phyloP scores from a whole-genome alignment of 768 basidiomycete genomes.

The Kondoa subrosea region DNA sequence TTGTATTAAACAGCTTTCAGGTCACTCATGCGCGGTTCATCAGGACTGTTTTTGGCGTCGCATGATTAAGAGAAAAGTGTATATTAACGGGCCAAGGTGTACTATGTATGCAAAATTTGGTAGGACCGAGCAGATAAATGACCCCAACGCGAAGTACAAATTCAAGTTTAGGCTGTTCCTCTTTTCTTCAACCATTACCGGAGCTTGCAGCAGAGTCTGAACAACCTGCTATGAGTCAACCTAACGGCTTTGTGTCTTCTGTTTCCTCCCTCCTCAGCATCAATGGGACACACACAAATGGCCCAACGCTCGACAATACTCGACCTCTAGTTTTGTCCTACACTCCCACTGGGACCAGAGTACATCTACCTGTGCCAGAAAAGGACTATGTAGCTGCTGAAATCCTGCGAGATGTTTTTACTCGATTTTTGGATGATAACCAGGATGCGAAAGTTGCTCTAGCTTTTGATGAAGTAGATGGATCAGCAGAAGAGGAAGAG shows the following conservation, averaged over 20 bases:
- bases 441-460: not conserved
- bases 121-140: too few species aligned
- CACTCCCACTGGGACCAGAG: not conserved
- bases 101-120: too few species aligned
- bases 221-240: not conserved
- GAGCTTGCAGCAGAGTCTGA: not conserved
- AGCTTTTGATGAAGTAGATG: not conserved
- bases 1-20: too few species aligned
- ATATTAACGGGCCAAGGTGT: too few species aligned
- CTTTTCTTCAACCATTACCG: not conserved
- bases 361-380: not conserved
- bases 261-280: not conserved
- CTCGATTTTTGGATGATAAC: not conserved
- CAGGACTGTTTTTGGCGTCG: too few species aligned
- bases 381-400: constrained; percentile 9
- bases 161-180: not conserved
- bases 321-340: not conserved
- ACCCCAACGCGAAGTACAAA: too few species aligned
- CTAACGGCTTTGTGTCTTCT: not conserved
- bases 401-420: constrained; percentile 4
- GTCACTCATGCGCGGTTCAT: too few species aligned
- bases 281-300: not conserved
- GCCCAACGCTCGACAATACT: not conserved
- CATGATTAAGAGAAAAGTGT: too few species aligned
- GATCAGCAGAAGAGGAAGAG: not conserved